These are phyloP conservation scores for Dendrostoma leiphaemia DNA, from an alignment of 2,329 filamentous ascomycete species.

Conservation along the genomic window DNA sequence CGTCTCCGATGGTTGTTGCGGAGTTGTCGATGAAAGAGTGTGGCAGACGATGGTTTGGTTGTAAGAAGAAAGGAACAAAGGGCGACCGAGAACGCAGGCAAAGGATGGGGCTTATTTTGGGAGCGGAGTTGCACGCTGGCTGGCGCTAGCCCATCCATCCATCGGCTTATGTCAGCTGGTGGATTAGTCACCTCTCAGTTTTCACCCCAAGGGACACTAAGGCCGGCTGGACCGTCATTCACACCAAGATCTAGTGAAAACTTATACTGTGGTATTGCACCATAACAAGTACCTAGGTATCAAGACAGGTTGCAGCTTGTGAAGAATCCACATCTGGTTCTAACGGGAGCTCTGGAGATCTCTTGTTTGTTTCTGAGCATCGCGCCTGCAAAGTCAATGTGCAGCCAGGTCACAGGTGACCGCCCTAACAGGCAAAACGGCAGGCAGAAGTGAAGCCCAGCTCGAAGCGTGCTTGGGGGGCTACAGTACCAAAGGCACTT, in stretches of 20 bases:
- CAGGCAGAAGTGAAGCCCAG: no score
- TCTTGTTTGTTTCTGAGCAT: neutral
- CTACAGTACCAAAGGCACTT: no score
- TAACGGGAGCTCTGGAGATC: neutral
- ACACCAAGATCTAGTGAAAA: no score
- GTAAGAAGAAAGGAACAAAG: neutral
- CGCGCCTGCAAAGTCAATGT: no score
- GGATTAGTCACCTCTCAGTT: neutral
- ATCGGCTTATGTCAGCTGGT: neutral
- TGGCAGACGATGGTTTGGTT: neutral
- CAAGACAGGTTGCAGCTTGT: no score
- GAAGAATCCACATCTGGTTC: no score
- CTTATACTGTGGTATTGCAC: no score
- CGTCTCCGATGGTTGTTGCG: neutral
- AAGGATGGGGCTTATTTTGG: neutral
- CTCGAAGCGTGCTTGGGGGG: no score
- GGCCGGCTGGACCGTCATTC: no score
- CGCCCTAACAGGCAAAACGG: no score
- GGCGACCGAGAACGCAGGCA: neutral
- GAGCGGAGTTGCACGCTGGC: neutral
- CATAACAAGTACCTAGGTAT: no score
- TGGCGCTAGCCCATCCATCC: neutral
- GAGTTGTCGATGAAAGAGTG: slow-evolving; percentile 3
- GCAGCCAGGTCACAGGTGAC: neutral
- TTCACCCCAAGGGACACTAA: no score